Evolutionary conservation across 2,329 filamentous ascomycete genomes (phyloP).

Genomic region (Xylariales sp.): DNA sequence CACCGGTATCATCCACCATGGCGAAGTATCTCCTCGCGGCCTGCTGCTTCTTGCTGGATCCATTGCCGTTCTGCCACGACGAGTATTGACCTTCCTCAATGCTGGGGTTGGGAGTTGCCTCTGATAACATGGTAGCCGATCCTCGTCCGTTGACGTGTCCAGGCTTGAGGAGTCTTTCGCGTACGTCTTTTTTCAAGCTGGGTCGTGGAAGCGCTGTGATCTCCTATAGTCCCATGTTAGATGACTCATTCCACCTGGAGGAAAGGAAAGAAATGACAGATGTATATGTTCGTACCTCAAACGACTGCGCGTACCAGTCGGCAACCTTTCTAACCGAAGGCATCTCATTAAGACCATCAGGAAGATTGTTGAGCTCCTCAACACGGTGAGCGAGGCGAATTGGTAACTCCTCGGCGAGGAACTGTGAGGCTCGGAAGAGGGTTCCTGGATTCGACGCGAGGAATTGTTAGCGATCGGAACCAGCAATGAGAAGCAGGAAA

Average conservation of each 20-base stretch:
- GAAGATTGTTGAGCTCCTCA: slow-evolving; percentile 85
- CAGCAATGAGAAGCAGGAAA: slow-evolving; percentile 8
- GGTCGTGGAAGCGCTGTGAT: slow-evolving; percentile 84
- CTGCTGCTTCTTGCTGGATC: slow-evolving; percentile 44
- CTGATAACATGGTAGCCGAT: slow-evolving; percentile 63
- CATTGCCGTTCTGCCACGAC: slow-evolving; percentile 47
- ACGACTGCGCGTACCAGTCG: slow-evolving; percentile 99
- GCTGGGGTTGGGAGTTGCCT: slow-evolving; percentile 87
- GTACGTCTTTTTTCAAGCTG: slow-evolving; percentile 68
- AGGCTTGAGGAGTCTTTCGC: slow-evolving; percentile 72
- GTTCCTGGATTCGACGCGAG: slow-evolving; percentile 65
- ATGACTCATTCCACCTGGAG: slow-evolving; percentile 18
- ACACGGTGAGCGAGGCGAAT: slow-evolving; percentile 96
- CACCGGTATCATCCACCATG: slow-evolving; percentile 78
- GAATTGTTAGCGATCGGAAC: slow-evolving; percentile 8
- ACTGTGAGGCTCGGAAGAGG: slow-evolving; percentile 94
- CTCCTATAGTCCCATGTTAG: slow-evolving; percentile 56
- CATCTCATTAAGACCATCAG: slow-evolving; percentile 97
- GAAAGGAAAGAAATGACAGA: background rate
- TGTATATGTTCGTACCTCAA: slow-evolving; percentile 65
- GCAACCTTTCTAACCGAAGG: slow-evolving; percentile 91
- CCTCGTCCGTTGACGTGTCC: slow-evolving; percentile 49
- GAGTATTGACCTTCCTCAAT: slow-evolving; percentile 78
- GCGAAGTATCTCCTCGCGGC: slow-evolving; percentile 77
- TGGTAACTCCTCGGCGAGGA: slow-evolving; percentile 95